Evolutionary conservation across 306 rosid genomes (phyloP).

Genomic region (Leucaena leucocephala): DNA sequence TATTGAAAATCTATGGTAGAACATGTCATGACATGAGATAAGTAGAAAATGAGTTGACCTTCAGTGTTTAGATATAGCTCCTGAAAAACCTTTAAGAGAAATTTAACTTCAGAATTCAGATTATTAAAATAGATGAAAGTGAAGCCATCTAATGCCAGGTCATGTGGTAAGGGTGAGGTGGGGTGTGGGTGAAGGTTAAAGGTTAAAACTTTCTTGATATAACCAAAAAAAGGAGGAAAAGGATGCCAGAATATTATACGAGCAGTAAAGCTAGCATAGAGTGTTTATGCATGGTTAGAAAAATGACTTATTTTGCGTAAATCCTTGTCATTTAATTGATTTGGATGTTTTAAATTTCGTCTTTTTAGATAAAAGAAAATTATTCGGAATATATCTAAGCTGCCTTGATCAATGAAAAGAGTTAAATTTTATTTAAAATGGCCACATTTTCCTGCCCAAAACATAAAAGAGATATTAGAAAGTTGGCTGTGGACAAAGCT

Average conservation of each 20-base stretch:
- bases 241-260: neutral
- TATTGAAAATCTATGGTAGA: neutral
- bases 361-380: neutral
- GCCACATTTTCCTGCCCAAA: neutral
- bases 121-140: neutral
- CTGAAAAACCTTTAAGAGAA: neutral
- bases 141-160: neutral
- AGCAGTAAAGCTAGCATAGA: neutral
- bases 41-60: constrained; percentile 10
- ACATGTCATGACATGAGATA: neutral
- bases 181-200: neutral
- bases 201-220: neutral
- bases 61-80: neutral
- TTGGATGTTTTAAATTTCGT: neutral
- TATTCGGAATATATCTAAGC: neutral
- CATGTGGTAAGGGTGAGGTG: neutral
- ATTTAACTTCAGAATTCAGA: neutral
- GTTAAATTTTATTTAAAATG: neutral
- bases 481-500: constrained; percentile 18
- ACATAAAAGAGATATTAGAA: neutral
- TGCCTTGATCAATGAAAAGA: neutral
- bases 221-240: neutral
- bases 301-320: neutral
- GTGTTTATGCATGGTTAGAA: neutral
- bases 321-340: neutral